phyloP scores from a whole-genome alignment of 2,329 filamentous ascomycete species.

The Cercospora nicotianae region DNA sequence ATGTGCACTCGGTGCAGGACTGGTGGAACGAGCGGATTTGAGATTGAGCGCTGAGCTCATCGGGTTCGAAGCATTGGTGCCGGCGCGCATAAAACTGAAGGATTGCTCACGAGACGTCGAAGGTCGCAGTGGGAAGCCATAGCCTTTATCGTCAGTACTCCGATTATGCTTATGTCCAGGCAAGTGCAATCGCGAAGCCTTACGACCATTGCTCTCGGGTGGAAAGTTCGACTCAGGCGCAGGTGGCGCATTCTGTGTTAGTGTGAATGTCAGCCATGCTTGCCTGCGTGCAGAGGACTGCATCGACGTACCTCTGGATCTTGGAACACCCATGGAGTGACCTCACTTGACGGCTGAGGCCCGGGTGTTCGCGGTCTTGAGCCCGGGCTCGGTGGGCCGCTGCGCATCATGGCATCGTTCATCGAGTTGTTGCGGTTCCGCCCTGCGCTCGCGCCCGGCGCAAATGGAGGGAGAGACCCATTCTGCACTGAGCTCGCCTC shows the following conservation, averaged over 20 bases:
- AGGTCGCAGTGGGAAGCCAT: conserved; percentile 64
- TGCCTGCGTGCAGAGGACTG: not conserved
- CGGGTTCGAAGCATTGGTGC: conserved; percentile 53
- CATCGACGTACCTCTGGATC: conserved; percentile 35
- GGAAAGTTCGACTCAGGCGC: conserved; percentile 34
- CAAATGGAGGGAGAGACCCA: conserved; percentile 55
- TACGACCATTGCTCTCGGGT: conserved; percentile 34
- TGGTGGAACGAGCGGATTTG: conserved; percentile 64
- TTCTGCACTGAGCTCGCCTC: conserved; percentile 50
- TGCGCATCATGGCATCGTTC: conserved; percentile 59
- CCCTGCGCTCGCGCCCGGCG: conserved; percentile 43
- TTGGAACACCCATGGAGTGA: conserved; percentile 97
- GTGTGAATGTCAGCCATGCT: conserved; percentile 18
- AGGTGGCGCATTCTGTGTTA: conserved; percentile 28
- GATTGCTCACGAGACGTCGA: conserved; percentile 75
- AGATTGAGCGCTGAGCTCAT: conserved; percentile 53
- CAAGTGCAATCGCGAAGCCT: conserved; percentile 61
- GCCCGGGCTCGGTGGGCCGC: conserved; percentile 66
- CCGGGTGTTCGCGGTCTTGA: conserved; percentile 77
- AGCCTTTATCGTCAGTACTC: conserved; percentile 59
- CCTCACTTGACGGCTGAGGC: conserved; percentile 63
- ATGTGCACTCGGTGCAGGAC: conserved; percentile 75
- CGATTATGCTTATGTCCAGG: conserved; percentile 66
- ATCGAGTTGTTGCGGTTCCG: conserved; percentile 83
- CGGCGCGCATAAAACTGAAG: conserved; percentile 53